Base-by-base conservation (phyloP, 2,329 filamentous ascomycete genomes). In the Colletotrichum navitas region DNA sequence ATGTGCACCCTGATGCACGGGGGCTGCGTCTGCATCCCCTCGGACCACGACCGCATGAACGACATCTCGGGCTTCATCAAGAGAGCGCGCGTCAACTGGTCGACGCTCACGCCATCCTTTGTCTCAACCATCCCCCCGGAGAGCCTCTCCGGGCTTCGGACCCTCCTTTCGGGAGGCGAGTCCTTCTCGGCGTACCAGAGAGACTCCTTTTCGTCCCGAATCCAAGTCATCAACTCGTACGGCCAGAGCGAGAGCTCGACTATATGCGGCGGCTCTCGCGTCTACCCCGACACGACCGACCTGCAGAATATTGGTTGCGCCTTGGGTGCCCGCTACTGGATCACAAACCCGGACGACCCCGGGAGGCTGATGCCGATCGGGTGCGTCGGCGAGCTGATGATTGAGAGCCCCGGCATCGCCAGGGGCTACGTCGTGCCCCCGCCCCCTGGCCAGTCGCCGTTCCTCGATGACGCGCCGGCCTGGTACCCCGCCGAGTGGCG, bases 71-170 rank as follows among this genome's bases (percentile, higher is more conserved):
- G 83, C 4, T 83, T 83, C 1, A 86, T 91, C 39, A 81, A 82
- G 7, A 78, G 83, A 0, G 85, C 87, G 81, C 78, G 84, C n/a
- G 85, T 85, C 34, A 87, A 84, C 58, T 85, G 84, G 81, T 85
- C 85, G 3, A 84, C 87, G 73, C 83, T 90, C 72, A 91, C 90
- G 1, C 87, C 89, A 2, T 83, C 88, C 0, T 83, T 92, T 24
- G 87, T 88, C 1, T 75, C 83, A 5, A 82, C 80, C 49, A 77
- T 85, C 11, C 77, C 80, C 18, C 79, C 83, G 1, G 74, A 76
- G 0, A 70, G 74, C 0, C 76, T 85, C 0, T 81, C 83, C 0
- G 80, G 77, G 1, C 75, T 86, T 1, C 76, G 78, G 47, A 84
- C 82, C 0, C 74, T 86, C 18, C 67, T 74, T 8, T 68, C 78